Percentiles rank a stretch among this genome's conserved stretches.
These are phyloP conservation scores for Diaporthe helianthi DNA, from an alignment of 2,329 filamentous ascomycete genomes.

Conservation along the genomic window DNA sequence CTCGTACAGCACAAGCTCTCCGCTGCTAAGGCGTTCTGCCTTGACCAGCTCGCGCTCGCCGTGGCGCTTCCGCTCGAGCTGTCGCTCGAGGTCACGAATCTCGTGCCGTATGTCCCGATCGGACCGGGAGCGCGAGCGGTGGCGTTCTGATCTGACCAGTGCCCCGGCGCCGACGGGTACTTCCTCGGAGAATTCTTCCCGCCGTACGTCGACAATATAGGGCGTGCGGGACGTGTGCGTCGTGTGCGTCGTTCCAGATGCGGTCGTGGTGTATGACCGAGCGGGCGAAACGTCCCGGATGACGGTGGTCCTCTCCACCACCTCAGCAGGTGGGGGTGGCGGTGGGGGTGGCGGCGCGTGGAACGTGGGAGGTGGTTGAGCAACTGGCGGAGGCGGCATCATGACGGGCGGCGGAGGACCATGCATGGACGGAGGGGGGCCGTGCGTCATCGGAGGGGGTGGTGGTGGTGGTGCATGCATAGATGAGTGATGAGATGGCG, in stretches of 20 bases:
- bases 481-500: conserved; percentile 33
- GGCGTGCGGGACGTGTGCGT: conserved; percentile 44
- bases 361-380: conserved; percentile 37
- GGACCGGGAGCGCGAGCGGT: conserved; percentile 51
- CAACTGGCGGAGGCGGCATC: conserved; percentile 38
- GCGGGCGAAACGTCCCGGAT: conserved; percentile 59
- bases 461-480: conserved; percentile 18
- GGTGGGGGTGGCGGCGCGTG: conserved; percentile 37
- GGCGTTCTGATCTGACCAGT: conserved; percentile 42
- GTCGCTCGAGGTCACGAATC: conserved; percentile 73
- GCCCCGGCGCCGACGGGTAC: conserved; percentile 50
- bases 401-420: conserved; percentile 36
- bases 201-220: conserved; percentile 49
- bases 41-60: conserved; percentile 57
- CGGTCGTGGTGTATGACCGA: conserved; percentile 47
- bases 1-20: conserved; percentile 69
- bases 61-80: conserved; percentile 52
- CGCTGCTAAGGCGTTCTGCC: conserved; percentile 64
- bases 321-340: conserved; percentile 46
- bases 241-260: conserved; percentile 44
- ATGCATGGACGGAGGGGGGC: conserved; percentile 7
- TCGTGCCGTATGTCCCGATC: conserved; percentile 72
- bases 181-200: conserved; percentile 46
- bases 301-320: conserved; percentile 54
- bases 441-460: conserved; percentile 13